Conservation (phyloP, 805 yeast species). For the Spathaspora hagerdaliae region DNA sequence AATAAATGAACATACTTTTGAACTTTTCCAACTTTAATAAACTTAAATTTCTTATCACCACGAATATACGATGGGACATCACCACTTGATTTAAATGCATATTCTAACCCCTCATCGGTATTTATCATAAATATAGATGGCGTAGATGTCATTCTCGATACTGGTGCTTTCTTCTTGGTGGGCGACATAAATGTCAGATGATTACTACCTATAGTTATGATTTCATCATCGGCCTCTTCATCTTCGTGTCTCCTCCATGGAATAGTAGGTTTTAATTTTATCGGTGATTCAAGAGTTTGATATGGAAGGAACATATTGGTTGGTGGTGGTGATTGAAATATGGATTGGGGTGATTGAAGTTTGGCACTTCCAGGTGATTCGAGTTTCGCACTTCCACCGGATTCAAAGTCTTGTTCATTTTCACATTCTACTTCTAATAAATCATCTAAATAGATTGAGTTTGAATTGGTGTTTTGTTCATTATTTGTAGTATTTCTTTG, state of each 20-base stretch:
- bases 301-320: too few relatives aligned
- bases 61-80: conserved; percentile 34
- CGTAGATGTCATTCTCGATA: conserved; percentile 14
- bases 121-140: conserved; percentile 21
- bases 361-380: too few relatives aligned
- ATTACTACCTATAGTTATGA: conserved; percentile 1
- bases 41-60: conserved; percentile 39
- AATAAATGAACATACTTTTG: conserved; percentile 42
- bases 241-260: not conserved
- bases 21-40: conserved; percentile 43
- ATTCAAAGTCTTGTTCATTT: conserved; percentile 4
- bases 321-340: too few relatives aligned
- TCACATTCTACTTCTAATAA: conserved; percentile 5
- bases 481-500: too few relatives aligned
- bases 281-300: not conserved
- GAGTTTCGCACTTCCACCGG: too few relatives aligned
- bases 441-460: conserved; percentile 1
- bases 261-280: not conserved
- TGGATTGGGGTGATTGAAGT: too few relatives aligned
- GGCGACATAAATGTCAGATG: conserved; percentile 15
- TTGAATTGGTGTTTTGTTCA: not conserved
- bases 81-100: conserved; percentile 22
- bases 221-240: conserved; percentile 4
- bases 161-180: conserved; percentile 6
- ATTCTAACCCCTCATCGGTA: conserved; percentile 28